Evolutionary conservation across 306 rosid species (phyloP).

Genomic region (Luffa aegyptiaca): DNA sequence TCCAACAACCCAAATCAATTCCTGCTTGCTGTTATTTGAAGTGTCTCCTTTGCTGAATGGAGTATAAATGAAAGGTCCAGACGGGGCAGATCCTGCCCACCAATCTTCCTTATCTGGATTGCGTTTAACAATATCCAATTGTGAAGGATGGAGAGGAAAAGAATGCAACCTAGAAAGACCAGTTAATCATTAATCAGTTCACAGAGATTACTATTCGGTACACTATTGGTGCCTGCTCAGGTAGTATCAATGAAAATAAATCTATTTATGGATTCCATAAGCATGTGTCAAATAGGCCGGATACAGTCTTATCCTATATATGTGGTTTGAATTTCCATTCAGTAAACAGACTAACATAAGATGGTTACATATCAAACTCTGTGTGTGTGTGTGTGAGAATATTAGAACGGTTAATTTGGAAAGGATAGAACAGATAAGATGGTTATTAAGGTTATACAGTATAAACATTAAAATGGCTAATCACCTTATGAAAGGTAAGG

Average conservation of each 20-base stretch:
- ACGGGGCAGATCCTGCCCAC: conserved; percentile 92
- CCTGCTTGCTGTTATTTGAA: conserved; percentile 60
- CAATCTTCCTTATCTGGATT: conserved; percentile 86
- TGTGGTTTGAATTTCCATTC: too few relatives aligned
- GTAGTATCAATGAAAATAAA: neutral
- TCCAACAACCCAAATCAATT: conserved; percentile 79
- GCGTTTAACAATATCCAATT: conserved; percentile 87
- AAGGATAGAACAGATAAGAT: neutral
- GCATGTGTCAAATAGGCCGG: too few relatives aligned
- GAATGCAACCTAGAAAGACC: conserved; percentile 62
- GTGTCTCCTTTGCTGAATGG: conserved; percentile 96
- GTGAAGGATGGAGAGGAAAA: conserved; percentile 75
- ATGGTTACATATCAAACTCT: neutral
- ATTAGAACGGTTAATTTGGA: neutral
- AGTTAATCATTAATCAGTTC: neutral
- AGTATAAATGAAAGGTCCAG: conserved; percentile 95
- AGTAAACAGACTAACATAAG: too few relatives aligned
- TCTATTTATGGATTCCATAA: too few relatives aligned
- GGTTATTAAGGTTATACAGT: neutral
- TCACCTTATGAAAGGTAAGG: conserved; percentile 90
- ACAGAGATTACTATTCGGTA: neutral
- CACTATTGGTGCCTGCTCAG: neutral
- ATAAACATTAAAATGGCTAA: conserved; percentile 9
- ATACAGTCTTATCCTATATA: too few relatives aligned
- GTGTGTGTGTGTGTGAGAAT: neutral